Conservation (phyloP, 495 filamentous ascomycete species). For the Aspergillus mulundensis region DNA sequence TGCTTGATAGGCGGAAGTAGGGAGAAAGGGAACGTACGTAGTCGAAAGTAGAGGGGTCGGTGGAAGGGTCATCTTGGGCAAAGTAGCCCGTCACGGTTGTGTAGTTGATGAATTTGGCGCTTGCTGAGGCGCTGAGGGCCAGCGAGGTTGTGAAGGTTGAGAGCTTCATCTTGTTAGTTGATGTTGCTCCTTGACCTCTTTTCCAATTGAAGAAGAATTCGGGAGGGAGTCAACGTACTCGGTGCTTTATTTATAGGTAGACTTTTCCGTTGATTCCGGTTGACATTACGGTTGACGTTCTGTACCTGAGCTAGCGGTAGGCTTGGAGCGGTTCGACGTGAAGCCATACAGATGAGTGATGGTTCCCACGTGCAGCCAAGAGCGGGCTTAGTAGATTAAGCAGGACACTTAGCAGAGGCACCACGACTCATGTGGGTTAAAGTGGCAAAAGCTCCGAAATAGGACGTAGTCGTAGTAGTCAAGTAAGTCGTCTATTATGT, state of each 20-base stretch:
- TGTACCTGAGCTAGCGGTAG: background rate
- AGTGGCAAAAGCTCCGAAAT: constrained; percentile 4
- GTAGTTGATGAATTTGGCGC: constrained; percentile 46
- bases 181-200: background rate
- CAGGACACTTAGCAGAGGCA: background rate
- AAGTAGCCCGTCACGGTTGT: constrained; percentile 66
- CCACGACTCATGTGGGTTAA: background rate
- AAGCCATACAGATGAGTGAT: background rate
- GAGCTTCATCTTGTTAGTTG: constrained; percentile 26
- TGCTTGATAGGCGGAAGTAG: background rate
- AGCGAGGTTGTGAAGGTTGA: constrained; percentile 19
- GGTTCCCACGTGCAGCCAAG: constrained; percentile 10
- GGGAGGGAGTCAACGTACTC: background rate
- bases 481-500: constrained; percentile 16
- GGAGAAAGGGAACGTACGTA: constrained; percentile 44
- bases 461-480: background rate
- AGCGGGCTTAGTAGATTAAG: background rate
- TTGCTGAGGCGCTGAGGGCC: constrained; percentile 22
- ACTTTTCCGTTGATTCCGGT: background rate
- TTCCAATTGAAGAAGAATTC: background rate
- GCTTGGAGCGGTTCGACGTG: background rate
- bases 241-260: background rate
- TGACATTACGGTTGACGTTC: background rate
- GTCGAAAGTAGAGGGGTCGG: constrained; percentile 60
- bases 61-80: constrained; percentile 61